Evolutionary conservation across 345 rosid genomes (phyloP).

Genomic region (Dovyalis caffra): DNA sequence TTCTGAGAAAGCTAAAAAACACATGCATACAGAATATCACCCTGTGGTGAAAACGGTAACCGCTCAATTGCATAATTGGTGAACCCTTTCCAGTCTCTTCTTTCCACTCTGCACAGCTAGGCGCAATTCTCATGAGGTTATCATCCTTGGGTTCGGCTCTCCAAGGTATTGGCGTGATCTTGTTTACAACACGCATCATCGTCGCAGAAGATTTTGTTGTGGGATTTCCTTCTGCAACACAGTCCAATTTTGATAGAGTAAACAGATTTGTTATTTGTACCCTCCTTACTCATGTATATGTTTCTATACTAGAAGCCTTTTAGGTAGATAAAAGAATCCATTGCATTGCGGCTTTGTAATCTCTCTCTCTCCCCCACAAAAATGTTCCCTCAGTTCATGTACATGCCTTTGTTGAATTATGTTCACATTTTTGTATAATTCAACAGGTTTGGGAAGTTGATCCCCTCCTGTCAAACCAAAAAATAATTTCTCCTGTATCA

Average conservation of each 20-base stretch:
- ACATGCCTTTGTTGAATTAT: neutral
- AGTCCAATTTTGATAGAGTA: constrained; percentile 43
- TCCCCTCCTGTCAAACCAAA: neutral
- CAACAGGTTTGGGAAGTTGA: constrained; percentile 1
- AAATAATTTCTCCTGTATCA: neutral
- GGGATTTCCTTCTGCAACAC: constrained; percentile 12
- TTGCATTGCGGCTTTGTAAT: neutral
- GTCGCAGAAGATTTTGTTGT: neutral
- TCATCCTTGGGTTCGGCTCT: neutral
- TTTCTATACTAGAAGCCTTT: constrained; percentile 12
- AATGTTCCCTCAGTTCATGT: constrained; percentile 1
- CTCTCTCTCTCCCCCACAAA: neutral
- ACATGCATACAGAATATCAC: constrained; percentile 81
- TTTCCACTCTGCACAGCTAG: neutral
- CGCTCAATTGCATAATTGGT: constrained; percentile 82
- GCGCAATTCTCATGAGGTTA: neutral
- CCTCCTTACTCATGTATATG: constrained; percentile 19
- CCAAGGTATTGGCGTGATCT: neutral
- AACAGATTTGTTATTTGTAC: constrained; percentile 10
- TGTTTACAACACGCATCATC: neutral
- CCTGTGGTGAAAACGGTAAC: constrained; percentile 74
- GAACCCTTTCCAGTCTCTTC: constrained; percentile 8
- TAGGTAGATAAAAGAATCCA: constrained; percentile 6
- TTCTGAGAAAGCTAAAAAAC: constrained; percentile 66
- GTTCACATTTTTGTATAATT: neutral